Percentiles rank a stretch among this genome's conserved stretches.
Evolutionary conservation across 2,329 filamentous ascomycete species (phyloP).

Genomic region (Arthroderma sp.): DNA sequence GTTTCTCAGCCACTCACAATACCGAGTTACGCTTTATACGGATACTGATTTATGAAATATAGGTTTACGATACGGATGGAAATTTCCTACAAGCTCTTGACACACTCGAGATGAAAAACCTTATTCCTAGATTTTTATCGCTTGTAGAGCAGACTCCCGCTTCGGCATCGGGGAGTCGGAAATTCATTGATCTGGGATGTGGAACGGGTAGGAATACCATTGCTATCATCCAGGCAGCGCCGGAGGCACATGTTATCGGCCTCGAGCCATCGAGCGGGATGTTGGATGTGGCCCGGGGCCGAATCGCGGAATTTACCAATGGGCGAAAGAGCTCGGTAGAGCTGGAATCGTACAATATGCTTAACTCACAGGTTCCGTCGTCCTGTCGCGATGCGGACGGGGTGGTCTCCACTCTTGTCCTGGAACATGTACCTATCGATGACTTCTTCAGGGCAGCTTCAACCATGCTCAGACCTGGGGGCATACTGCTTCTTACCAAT

Average conservation of each 20-base stretch:
- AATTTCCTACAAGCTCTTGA: slow-evolving; percentile 56
- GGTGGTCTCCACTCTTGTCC: slow-evolving; percentile 48
- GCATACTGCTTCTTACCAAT: slow-evolving; percentile 48
- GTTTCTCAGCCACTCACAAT: background rate
- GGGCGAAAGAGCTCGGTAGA: slow-evolving; percentile 1
- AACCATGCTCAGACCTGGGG: slow-evolving; percentile 33
- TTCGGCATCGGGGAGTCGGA: slow-evolving; percentile 18
- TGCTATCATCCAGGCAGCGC: slow-evolving; percentile 28
- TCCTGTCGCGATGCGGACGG: slow-evolving; percentile 24
- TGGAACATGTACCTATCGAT: slow-evolving; percentile 48
- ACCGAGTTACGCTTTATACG: background rate
- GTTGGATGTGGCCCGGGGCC: slow-evolving; percentile 39
- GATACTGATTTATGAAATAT: background rate
- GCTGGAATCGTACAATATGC: slow-evolving; percentile 27
- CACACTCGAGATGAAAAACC: slow-evolving; percentile 38
- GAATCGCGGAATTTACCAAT: slow-evolving; percentile 16
- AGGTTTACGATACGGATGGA: slow-evolving; percentile 51
- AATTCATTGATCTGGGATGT: slow-evolving; percentile 49
- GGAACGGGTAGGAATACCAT: slow-evolving; percentile 52
- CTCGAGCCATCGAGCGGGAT: slow-evolving; percentile 46
- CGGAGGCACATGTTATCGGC: slow-evolving; percentile 33
- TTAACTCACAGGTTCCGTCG: slow-evolving; percentile 13
- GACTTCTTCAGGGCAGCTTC: slow-evolving; percentile 44
- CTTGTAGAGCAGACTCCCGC: slow-evolving; percentile 12
- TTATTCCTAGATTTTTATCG: slow-evolving; percentile 39